phyloP scores from a whole-genome alignment of 2,329 filamentous ascomycete species.

The Nannizziopsis arthrosporioides region DNA sequence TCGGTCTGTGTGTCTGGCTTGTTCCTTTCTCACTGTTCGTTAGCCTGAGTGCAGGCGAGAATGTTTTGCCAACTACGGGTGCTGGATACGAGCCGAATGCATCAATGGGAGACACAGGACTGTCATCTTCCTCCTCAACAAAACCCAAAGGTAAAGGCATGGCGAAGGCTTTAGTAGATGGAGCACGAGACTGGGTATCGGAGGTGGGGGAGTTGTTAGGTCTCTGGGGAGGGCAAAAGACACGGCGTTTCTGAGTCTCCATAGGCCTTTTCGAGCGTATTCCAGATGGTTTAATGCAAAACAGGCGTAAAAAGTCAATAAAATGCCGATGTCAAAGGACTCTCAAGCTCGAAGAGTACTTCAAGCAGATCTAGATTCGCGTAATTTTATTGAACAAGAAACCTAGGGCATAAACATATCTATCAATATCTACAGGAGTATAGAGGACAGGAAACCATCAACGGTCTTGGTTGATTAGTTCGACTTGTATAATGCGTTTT shows the following conservation, averaged over 20 bases:
- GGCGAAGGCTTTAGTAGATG: constrained; percentile 52
- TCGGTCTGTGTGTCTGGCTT: constrained; percentile 92
- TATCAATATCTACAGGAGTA: background rate
- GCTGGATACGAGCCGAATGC: constrained; percentile 49
- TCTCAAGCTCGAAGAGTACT: too few relatives aligned
- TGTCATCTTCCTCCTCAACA: constrained; percentile 13
- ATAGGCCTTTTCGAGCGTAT: too few relatives aligned
- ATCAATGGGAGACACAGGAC: constrained; percentile 19
- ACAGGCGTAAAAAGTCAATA: too few relatives aligned
- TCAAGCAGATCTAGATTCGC: too few relatives aligned
- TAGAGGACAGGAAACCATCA: background rate
- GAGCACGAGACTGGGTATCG: constrained; percentile 47
- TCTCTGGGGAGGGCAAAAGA: constrained; percentile 48
- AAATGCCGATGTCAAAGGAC: too few relatives aligned
- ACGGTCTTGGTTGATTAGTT: background rate
- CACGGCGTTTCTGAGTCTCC: constrained; percentile 33
- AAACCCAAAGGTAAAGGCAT: constrained; percentile 45
- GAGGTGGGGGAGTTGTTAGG: constrained; percentile 54
- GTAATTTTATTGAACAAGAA: too few relatives aligned
- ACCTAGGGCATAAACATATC: background rate
- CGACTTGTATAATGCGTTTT: too few relatives aligned
- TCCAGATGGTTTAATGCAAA: too few relatives aligned
- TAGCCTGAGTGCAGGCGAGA: constrained; percentile 84
- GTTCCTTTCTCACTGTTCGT: constrained; percentile 94
- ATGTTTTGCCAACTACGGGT: constrained; percentile 85